phyloP scores from a whole-genome alignment of 352 stramenopile species.

The Phytophthora colocasiae region DNA sequence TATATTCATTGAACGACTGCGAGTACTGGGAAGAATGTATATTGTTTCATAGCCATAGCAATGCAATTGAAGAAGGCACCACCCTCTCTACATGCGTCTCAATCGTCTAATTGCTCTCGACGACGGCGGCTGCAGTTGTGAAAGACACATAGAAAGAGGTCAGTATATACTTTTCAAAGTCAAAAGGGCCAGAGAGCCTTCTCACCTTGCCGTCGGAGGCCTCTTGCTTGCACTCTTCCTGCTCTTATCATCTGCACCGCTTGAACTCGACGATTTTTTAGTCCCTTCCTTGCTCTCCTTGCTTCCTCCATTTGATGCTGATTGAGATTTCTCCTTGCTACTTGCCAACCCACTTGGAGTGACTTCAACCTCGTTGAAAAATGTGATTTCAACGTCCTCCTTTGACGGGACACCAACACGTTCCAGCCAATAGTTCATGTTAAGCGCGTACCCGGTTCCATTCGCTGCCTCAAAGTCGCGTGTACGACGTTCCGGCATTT shows the following conservation, averaged over 20 bases:
- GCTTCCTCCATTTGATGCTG: constrained; percentile 24
- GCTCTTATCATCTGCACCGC: constrained; percentile 30
- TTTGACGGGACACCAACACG: constrained; percentile 48
- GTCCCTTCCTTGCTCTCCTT: constrained; percentile 35
- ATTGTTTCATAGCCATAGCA: constrained; percentile 12
- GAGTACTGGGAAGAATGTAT: too few relatives aligned
- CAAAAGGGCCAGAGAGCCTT: neutral
- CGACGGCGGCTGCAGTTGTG: constrained; percentile 26
- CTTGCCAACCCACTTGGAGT: constrained; percentile 24
- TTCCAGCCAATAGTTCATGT: constrained; percentile 78
- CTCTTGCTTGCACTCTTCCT: constrained; percentile 68
- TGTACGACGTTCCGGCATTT: constrained; percentile 85
- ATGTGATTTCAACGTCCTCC: constrained; percentile 63
- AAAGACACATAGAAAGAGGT: constrained; percentile 3
- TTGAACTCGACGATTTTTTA: constrained; percentile 24
- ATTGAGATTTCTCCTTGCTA: constrained; percentile 44
- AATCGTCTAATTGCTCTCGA: constrained; percentile 34
- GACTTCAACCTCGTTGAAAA: constrained; percentile 63
- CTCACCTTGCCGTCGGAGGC: constrained; percentile 65
- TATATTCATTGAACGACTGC: too few relatives aligned
- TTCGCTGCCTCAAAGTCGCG: constrained; percentile 79
- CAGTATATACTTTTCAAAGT: neutral
- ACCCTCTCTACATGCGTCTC: neutral
- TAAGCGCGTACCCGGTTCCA: constrained; percentile 43
- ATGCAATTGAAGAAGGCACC: constrained; percentile 1